Conservation (phyloP, 2,329 filamentous ascomycete species). For the Aspergillus intermedius region DNA sequence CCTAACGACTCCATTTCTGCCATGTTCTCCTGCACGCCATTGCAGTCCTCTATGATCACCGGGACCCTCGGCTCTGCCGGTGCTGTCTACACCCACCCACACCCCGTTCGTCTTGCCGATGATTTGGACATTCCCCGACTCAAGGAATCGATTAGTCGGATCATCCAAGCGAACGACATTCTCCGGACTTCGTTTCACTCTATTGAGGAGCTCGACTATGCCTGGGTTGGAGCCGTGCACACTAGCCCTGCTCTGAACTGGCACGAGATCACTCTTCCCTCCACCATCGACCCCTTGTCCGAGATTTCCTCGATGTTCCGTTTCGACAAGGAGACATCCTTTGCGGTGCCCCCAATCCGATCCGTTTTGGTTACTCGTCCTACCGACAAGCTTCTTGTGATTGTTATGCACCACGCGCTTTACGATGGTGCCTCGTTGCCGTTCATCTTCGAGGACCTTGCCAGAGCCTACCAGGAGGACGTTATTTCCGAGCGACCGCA, state of each 20-base stretch:
- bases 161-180: slow-evolving; percentile 53
- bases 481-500: slow-evolving; percentile 10
- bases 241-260: slow-evolving; percentile 12
- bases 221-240: slow-evolving; percentile 25
- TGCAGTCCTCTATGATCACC: slow-evolving; percentile 79
- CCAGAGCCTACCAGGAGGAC: slow-evolving; percentile 51
- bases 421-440: slow-evolving; percentile 79
- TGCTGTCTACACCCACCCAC: slow-evolving; percentile 66
- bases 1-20: slow-evolving; percentile 15
- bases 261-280: slow-evolving; percentile 14
- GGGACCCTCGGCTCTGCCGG: slow-evolving; percentile 52
- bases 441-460: slow-evolving; percentile 64
- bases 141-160: slow-evolving; percentile 48
- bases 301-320: slow-evolving; percentile 8
- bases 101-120: slow-evolving; percentile 51
- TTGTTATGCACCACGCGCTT: slow-evolving; percentile 74
- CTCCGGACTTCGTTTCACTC: slow-evolving; percentile 53
- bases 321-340: slow-evolving; percentile 14
- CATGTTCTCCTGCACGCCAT: slow-evolving; percentile 57
- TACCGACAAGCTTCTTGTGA: slow-evolving; percentile 35
- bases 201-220: slow-evolving; percentile 11
- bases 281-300: slow-evolving; percentile 8
- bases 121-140: slow-evolving; percentile 45
- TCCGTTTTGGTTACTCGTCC: slow-evolving; percentile 25
- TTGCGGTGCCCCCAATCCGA: slow-evolving; percentile 26